Evolutionary conservation across 768 basidiomycete genomes (phyloP).

Genomic region (Russula griseocarnosa): DNA sequence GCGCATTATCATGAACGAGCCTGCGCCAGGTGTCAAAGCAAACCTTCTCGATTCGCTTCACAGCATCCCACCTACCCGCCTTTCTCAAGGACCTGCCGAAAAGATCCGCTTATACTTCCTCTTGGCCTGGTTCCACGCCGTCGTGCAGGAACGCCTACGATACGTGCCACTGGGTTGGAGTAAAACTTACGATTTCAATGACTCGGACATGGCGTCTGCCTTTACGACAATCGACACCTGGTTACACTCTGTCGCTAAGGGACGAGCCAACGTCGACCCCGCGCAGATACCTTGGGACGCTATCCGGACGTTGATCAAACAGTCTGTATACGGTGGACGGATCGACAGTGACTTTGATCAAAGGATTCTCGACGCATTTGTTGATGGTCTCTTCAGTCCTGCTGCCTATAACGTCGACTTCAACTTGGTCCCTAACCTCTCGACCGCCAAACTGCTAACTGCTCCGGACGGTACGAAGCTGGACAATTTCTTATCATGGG

Average conservation of each 20-base stretch:
- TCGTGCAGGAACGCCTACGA: constrained; percentile 93
- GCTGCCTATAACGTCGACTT: constrained; percentile 92
- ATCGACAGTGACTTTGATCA: constrained; percentile 97
- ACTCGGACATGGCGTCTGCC: constrained; percentile 94
- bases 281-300: constrained; percentile 93
- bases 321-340: constrained; percentile 92
- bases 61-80: constrained; percentile 63
- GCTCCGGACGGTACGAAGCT: constrained; percentile 92
- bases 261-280: constrained; percentile 89
- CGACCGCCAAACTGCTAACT: constrained; percentile 52
- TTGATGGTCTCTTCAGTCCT: constrained; percentile 84
- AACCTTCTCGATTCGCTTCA: constrained; percentile 88
- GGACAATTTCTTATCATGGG: constrained; percentile 89
- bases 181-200: constrained; percentile 97
- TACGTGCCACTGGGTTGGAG: constrained; percentile 97
- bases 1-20: constrained; percentile 97
- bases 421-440: constrained; percentile 67
- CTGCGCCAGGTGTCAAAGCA: constrained; percentile 94
- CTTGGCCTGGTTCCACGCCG: constrained; percentile 98
- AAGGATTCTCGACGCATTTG: constrained; percentile 86
- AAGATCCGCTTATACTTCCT: constrained; percentile 93
- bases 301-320: constrained; percentile 87
- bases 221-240: constrained; percentile 90
- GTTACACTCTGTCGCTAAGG: constrained; percentile 76
- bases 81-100: constrained; percentile 85